Evolutionary conservation across 768 basidiomycete species (phyloP).

Genomic region (Gloeopeniophorella convolvens): DNA sequence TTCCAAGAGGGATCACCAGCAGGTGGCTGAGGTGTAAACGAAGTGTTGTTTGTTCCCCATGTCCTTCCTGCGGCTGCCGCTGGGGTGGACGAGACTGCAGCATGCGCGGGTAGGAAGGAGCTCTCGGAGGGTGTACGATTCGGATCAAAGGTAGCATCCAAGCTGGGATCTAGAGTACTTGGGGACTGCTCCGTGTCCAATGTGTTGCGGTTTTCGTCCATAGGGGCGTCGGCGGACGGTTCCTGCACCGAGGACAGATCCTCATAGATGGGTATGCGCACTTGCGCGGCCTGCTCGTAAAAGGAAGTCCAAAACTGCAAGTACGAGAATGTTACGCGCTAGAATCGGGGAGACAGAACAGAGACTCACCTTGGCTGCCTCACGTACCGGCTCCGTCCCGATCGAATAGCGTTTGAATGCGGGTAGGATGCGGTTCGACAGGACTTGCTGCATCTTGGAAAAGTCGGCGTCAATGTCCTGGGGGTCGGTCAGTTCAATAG

Average conservation of each 20-base stretch:
- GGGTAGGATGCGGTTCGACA: conserved; percentile 77
- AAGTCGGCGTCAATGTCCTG: conserved; percentile 94
- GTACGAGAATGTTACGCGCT: background rate
- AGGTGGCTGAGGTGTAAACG: background rate
- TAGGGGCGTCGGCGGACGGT: conserved; percentile 16
- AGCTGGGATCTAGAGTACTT: conserved; percentile 14
- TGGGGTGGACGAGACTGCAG: conserved; percentile 75
- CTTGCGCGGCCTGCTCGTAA: conserved; percentile 89
- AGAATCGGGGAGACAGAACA: background rate
- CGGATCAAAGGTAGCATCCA: conserved; percentile 26
- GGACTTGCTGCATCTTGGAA: conserved; percentile 77
- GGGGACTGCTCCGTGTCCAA: conserved; percentile 13
- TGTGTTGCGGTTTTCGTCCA: background rate
- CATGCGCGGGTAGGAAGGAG: conserved; percentile 70
- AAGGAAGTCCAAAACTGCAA: conserved; percentile 92
- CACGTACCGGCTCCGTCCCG: conserved; percentile 79
- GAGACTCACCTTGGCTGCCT: conserved; percentile 75
- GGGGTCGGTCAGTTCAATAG: background rate
- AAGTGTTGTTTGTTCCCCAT: background rate
- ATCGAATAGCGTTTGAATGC: conserved; percentile 87
- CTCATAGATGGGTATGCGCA: conserved; percentile 69
- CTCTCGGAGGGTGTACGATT: conserved; percentile 52
- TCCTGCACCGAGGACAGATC: conserved; percentile 40
- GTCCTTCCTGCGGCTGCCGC: conserved; percentile 31
- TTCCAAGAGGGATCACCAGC: conserved; percentile 53